Percentiles rank a stretch among this genome's conserved stretches.
These are phyloP conservation scores for Colletotrichum limetticola DNA, from an alignment of 2,329 filamentous ascomycete genomes.

Conservation along the genomic window DNA sequence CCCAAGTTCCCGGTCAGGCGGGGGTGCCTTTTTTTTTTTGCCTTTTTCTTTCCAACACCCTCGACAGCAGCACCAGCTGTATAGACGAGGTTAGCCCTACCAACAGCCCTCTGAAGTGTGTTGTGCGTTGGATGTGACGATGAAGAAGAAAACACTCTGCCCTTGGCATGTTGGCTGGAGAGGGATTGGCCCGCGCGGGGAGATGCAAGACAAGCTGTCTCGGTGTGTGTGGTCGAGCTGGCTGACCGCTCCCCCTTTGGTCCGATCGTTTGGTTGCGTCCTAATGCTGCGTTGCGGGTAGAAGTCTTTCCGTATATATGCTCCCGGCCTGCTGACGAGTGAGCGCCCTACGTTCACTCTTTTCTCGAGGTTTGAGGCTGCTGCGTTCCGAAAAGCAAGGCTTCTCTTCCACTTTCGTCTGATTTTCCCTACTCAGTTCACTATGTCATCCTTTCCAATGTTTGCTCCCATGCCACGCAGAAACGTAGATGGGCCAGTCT, in stretches of 20 bases:
- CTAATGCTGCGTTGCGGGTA: not conserved
- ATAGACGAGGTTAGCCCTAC: constrained; percentile 33
- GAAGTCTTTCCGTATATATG: constrained; percentile 29
- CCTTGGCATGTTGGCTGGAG: constrained; percentile 28
- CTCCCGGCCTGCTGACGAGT: constrained; percentile 6
- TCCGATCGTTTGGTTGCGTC: constrained; percentile 21
- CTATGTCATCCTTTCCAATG: constrained; percentile 22
- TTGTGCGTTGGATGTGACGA: constrained; percentile 27
- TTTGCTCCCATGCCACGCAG: constrained; percentile 26
- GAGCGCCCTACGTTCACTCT: constrained; percentile 13
- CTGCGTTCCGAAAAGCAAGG: constrained; percentile 21
- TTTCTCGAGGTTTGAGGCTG: constrained; percentile 20
- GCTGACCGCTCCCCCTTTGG: constrained; percentile 28
- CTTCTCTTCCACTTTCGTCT: constrained; percentile 14
- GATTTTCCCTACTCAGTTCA: constrained; percentile 5
- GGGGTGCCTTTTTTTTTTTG: constrained; percentile 5
- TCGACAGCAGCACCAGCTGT: constrained; percentile 6
- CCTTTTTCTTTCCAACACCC: not conserved
- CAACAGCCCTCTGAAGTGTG: constrained; percentile 6
- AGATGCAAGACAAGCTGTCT: constrained; percentile 30
- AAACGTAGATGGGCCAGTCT: constrained; percentile 25
- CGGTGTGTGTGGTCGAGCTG: constrained; percentile 19
- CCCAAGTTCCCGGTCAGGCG: constrained; percentile 31
- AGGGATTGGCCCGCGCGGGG: constrained; percentile 28
- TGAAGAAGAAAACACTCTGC: constrained; percentile 19